Percentiles rank a stretch among this genome's conserved stretches.
phyloP scores from a whole-genome alignment of 2,329 filamentous ascomycete genomes.

The Fusarium verticillioides region DNA sequence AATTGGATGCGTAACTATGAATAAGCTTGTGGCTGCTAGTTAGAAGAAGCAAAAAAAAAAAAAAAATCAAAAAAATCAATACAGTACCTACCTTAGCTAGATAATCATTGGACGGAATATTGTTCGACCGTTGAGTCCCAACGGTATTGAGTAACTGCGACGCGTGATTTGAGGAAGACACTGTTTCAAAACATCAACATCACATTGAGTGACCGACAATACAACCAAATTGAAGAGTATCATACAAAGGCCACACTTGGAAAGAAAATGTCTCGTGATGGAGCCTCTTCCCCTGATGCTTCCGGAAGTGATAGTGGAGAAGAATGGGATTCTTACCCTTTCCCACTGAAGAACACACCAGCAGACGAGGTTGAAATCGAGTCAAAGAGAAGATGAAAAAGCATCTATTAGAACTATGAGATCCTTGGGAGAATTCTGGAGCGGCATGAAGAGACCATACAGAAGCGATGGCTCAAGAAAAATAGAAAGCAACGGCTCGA shows the following conservation, averaged over 20 bases:
- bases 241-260: not conserved
- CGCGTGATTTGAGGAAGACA: not conserved
- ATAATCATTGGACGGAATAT: not conserved
- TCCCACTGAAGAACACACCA: not conserved
- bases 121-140: not conserved
- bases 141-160: not conserved
- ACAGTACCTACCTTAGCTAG: not conserved
- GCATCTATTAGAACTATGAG: not conserved
- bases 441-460: not conserved
- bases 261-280: not conserved
- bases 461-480: not conserved
- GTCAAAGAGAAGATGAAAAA: not conserved
- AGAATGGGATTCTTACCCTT: not conserved
- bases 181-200: not conserved
- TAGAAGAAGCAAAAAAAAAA: not conserved
- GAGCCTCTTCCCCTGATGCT: not conserved
- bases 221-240: not conserved
- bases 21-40: not conserved
- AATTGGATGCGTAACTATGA: not conserved
- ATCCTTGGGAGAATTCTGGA: fast-evolving
- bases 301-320: not conserved
- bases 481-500: not conserved
- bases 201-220: not conserved
- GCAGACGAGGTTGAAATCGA: not conserved
- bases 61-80: not conserved